These are phyloP conservation scores for Parathielavia hyrcaniae DNA, from an alignment of 495 filamentous ascomycete genomes.

Conservation along the genomic window DNA sequence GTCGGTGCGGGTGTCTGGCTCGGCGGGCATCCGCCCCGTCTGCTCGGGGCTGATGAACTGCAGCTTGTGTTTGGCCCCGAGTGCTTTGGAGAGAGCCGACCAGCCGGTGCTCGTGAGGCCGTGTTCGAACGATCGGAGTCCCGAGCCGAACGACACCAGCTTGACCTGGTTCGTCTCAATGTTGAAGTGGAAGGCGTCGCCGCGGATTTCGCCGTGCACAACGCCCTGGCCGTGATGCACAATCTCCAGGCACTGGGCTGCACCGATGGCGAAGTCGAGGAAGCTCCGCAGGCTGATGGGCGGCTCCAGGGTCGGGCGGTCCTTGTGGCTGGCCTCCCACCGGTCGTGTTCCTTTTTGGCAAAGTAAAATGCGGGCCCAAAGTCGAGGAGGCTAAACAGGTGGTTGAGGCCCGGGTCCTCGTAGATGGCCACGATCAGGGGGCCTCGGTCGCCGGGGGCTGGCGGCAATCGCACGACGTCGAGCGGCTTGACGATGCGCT, in stretches of 20 bases:
- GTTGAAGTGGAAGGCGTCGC: constrained; percentile 82
- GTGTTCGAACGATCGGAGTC: constrained; percentile 78
- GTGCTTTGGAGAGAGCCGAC: constrained; percentile 68
- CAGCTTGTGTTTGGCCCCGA: constrained; percentile 77
- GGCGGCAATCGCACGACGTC: constrained; percentile 62
- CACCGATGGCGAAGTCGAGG: constrained; percentile 82
- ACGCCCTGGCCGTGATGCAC: constrained; percentile 76
- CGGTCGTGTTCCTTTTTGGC: constrained; percentile 45
- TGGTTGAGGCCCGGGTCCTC: constrained; percentile 71
- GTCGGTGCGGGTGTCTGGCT: constrained; percentile 83
- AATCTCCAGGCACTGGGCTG: constrained; percentile 76
- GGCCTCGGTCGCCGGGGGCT: constrained; percentile 55
- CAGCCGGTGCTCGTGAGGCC: constrained; percentile 78
- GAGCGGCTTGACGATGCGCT: constrained; percentile 68
- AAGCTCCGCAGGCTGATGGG: constrained; percentile 66
- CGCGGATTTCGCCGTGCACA: constrained; percentile 80
- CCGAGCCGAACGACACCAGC: constrained; percentile 77
- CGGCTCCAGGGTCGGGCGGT: constrained; percentile 44
- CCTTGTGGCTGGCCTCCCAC: constrained; percentile 36
- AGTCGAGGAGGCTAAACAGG: constrained; percentile 60
- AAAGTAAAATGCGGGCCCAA: constrained; percentile 68
- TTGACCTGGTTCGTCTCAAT: constrained; percentile 61
- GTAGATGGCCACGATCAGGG: constrained; percentile 68
- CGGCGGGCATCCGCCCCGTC: constrained; percentile 81
- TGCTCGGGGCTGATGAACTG: constrained; percentile 87